Base-by-base conservation (phyloP, 1,139 yeast species). In the Hemisphaericaspora subhashii region DNA sequence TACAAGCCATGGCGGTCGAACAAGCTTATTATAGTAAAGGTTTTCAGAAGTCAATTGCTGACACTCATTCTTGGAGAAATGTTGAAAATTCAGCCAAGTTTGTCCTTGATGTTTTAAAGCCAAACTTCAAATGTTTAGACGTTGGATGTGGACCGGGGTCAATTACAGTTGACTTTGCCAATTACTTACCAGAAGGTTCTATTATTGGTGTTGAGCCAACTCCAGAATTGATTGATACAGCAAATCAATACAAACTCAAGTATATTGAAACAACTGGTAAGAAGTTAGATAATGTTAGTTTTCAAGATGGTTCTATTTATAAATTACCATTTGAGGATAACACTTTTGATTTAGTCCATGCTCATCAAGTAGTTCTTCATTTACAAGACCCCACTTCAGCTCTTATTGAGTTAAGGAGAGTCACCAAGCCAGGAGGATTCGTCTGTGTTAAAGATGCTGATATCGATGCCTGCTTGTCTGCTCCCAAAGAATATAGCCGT, bases 81-180 rank as follows among this genome's bases (percentile, higher is more conserved):
- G 68, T 62, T 2, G 55, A 49, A 23, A 46, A 62, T 42, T 60
- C 66, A 3, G 52, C 60, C 5, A 52, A 50, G 2, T 66, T 55
- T 43, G 39, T 64, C 35, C 42, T 64, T 15, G 61, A 64, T 2
- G 51, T 57, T 22, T 40, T 68, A 33, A 52, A 60, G 40, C 54
- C 60, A 5, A 48, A 53, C 28, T 50, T 52, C 36, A 46, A 49
- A 29, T 52, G 68, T n/a, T 55, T 68, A 15, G 74, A 69, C 44
- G 67, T 68, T 12, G 75, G 75, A 2, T 62, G 66, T 44, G 74
- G 74, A 0, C 74, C 74, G 2, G 74, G 72, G 1, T 54, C 72
- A 14, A 68, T 68, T 35, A 64, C 70, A 10, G 42, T 55, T 13
- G 72, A 64, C 40, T 46, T 66, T 29, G 70, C 66, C n/a, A 43